Evolutionary conservation across 441 rosid species (phyloP).

Genomic region (Cnidoscolus chayamansa): DNA sequence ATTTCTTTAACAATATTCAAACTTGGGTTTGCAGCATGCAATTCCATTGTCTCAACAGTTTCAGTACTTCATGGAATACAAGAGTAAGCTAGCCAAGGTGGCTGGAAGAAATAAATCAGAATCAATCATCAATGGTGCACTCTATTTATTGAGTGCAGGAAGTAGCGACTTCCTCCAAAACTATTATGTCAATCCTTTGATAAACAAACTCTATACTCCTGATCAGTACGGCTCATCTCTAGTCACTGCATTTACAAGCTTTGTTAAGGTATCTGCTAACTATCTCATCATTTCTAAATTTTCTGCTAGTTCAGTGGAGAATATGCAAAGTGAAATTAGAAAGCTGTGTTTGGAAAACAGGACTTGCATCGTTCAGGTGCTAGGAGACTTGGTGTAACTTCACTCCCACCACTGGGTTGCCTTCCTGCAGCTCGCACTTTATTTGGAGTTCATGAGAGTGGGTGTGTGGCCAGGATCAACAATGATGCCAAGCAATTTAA

Average conservation of each 20-base stretch:
- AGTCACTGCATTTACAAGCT: conserved; percentile 41
- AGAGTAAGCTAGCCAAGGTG: conserved; percentile 54
- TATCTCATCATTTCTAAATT: neutral
- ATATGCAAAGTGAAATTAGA: neutral
- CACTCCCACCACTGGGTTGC: conserved; percentile 85
- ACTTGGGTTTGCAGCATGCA: conserved; percentile 55
- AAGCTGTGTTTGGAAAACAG: conserved; percentile 27
- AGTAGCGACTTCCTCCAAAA: conserved; percentile 77
- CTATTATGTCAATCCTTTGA: conserved; percentile 66
- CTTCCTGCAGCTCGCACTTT: conserved; percentile 70
- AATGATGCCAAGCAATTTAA: conserved; percentile 63
- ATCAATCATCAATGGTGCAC: conserved; percentile 51
- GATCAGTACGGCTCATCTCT: conserved; percentile 62
- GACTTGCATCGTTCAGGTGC: conserved; percentile 59
- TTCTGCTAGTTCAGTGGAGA: neutral
- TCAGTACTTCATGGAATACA: conserved; percentile 74
- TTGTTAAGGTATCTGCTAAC: conserved; percentile 48
- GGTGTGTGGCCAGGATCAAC: conserved; percentile 63
- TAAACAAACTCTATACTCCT: conserved; percentile 49
- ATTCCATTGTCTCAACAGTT: conserved; percentile 67
- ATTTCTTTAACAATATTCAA: neutral
- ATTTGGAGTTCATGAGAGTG: conserved; percentile 51
- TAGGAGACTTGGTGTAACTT: conserved; percentile 76
- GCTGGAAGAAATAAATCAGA: conserved; percentile 58
- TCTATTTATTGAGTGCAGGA: conserved; percentile 73